These are phyloP conservation scores for Neurospora terricola DNA, from an alignment of 495 filamentous ascomycete genomes.

Conservation along the genomic window DNA sequence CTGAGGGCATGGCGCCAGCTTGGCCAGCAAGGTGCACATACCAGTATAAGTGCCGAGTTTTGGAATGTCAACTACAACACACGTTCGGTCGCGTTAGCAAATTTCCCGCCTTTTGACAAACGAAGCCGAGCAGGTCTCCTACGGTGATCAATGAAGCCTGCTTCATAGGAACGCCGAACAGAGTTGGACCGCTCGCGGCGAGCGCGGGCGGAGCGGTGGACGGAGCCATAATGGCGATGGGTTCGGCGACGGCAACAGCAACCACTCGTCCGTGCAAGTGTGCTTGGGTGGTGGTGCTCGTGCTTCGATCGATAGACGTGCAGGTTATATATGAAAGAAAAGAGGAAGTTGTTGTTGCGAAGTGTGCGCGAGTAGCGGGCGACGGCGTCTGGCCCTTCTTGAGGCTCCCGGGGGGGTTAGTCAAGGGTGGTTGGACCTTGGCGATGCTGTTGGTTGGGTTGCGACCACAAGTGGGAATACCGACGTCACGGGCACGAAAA, in stretches of 20 bases:
- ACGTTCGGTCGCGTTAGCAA: slow-evolving; percentile 13
- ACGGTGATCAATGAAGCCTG: slow-evolving; percentile 71
- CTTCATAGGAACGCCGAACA: slow-evolving; percentile 63
- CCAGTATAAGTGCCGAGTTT: slow-evolving; percentile 69
- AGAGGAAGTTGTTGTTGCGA: neutral
- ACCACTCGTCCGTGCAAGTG: neutral
- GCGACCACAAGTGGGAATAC: neutral
- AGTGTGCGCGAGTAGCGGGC: neutral
- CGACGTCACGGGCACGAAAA: neutral
- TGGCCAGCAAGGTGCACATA: slow-evolving; percentile 23
- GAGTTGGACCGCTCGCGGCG: slow-evolving; percentile 29
- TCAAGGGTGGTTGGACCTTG: neutral
- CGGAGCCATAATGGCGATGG: neutral
- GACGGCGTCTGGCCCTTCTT: neutral
- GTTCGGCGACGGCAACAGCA: neutral
- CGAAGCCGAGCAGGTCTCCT: slow-evolving; percentile 18
- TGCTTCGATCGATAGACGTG: neutral
- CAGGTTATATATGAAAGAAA: neutral
- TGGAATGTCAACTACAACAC: slow-evolving; percentile 59
- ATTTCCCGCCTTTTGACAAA: neutral
- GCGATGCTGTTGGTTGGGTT: neutral
- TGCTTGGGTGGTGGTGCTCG: neutral
- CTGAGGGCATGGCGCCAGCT: neutral
- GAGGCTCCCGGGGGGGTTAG: neutral
- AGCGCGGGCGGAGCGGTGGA: slow-evolving; percentile 12